Percentiles rank a stretch among this genome's conserved stretches.
phyloP scores from a whole-genome alignment of 2,329 filamentous ascomycete genomes.

The Pseudogymnoascus sp. region DNA sequence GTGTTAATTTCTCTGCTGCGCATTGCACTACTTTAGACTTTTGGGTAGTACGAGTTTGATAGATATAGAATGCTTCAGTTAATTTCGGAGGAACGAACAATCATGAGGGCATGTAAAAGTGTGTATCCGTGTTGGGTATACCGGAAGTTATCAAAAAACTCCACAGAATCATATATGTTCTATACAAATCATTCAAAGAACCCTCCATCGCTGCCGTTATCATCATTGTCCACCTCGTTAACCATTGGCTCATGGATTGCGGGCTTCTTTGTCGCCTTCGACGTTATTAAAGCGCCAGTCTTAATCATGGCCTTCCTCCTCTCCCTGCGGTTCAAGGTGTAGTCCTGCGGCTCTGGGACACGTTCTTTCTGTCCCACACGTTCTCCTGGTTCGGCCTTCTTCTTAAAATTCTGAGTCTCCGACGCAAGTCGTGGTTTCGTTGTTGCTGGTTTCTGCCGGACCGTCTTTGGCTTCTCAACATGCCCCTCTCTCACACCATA shows the following conservation, averaged over 20 bases:
- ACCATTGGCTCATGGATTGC: slow-evolving; percentile 15
- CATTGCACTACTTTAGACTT: not conserved
- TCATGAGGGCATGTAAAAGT: not conserved
- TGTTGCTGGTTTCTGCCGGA: not conserved
- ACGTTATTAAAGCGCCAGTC: not conserved
- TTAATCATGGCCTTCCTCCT: slow-evolving; percentile 30
- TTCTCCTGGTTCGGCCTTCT: not conserved
- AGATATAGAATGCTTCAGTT: not conserved
- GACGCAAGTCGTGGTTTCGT: slow-evolving; percentile 9
- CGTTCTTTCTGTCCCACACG: slow-evolving; percentile 13
- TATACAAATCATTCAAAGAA: slow-evolving; percentile 43
- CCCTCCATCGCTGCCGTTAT: slow-evolving; percentile 46
- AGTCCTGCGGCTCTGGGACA: slow-evolving; percentile 11
- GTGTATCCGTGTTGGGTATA: not conserved
- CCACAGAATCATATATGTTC: slow-evolving; percentile 16
- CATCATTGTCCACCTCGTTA: slow-evolving; percentile 23
- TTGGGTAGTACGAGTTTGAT: not conserved
- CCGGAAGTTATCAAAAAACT: not conserved
- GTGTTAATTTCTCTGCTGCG: not conserved
- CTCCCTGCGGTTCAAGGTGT: slow-evolving; percentile 18
- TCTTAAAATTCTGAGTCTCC: not conserved
- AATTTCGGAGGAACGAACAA: not conserved
- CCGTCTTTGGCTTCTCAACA: slow-evolving; percentile 21
- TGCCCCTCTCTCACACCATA: slow-evolving; percentile 23
- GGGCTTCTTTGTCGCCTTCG: slow-evolving; percentile 23